These are phyloP conservation scores for Candida alai DNA, from an alignment of 805 yeast species.

Conservation along the genomic window DNA sequence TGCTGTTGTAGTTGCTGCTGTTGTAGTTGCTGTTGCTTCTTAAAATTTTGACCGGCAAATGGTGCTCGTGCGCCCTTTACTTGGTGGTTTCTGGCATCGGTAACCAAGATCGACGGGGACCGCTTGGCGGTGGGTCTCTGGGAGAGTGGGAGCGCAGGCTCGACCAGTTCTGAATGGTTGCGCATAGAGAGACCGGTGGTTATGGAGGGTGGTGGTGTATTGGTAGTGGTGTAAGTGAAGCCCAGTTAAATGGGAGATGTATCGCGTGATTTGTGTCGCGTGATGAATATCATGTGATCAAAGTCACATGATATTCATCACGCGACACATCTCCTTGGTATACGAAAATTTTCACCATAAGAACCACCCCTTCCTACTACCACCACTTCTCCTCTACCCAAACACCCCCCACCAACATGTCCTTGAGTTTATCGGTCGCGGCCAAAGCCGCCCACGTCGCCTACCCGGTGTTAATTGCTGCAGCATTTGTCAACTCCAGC, in stretches of 20 bases:
- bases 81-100: constrained; percentile 69
- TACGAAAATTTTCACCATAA: too few species aligned
- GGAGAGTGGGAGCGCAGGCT: constrained; percentile 2
- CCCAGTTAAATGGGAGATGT: too few species aligned
- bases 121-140: constrained; percentile 69
- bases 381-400: background rate
- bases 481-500: constrained; percentile 59
- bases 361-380: constrained; percentile 2
- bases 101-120: constrained; percentile 90
- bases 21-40: constrained; percentile 32
- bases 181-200: background rate
- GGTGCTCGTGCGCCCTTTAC: constrained; percentile 63
- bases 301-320: too few species aligned
- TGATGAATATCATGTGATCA: too few species aligned
- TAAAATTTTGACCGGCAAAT: constrained; percentile 63
- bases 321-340: too few species aligned
- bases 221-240: too few species aligned
- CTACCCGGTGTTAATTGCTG: constrained; percentile 74
- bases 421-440: constrained; percentile 61
- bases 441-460: constrained; percentile 84
- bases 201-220: background rate
- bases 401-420: constrained; percentile 25
- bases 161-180: too few species aligned
- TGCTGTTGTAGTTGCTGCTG: constrained; percentile 17
- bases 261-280: too few species aligned